Evolutionary conservation across 257 asterid genomes (phyloP).

Genomic region (Salvia miltiorrhiza): DNA sequence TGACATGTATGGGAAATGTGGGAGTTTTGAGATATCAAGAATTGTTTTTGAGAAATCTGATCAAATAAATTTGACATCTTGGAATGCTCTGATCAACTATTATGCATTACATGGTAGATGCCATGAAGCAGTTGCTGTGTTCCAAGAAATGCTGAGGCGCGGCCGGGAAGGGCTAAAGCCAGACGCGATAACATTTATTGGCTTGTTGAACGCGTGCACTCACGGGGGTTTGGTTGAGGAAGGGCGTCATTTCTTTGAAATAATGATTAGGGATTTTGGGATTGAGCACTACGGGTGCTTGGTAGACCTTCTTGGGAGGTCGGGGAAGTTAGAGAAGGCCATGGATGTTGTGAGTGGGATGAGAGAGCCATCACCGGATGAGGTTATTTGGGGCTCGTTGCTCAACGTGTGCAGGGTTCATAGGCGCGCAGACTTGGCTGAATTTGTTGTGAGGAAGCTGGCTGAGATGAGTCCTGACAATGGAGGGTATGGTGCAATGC

Average conservation of each 20-base stretch:
- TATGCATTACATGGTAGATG: slow-evolving; percentile 64
- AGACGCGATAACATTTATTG: slow-evolving; percentile 67
- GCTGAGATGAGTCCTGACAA: slow-evolving; percentile 53
- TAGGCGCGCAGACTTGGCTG: slow-evolving; percentile 57
- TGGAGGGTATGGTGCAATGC: slow-evolving; percentile 62
- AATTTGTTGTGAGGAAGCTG: slow-evolving; percentile 49
- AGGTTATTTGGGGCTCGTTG: slow-evolving; percentile 73
- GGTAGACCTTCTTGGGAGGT: slow-evolving; percentile 67
- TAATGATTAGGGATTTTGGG: slow-evolving; percentile 45
- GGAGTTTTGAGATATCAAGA: slow-evolving; percentile 56
- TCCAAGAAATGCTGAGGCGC: slow-evolving; percentile 46
- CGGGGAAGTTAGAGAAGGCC: slow-evolving; percentile 66
- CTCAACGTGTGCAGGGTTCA: slow-evolving; percentile 76
- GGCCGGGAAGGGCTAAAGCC: slow-evolving; percentile 40
- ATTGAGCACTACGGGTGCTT: slow-evolving; percentile 79
- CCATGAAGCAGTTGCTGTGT: slow-evolving; percentile 42
- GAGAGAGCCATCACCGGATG: slow-evolving; percentile 67
- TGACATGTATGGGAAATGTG: slow-evolving; percentile 90
- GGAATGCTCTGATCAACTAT: slow-evolving; percentile 76
- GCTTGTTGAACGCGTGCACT: slow-evolving; percentile 68
- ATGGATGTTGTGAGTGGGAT: slow-evolving; percentile 55
- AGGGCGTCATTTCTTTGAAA: slow-evolving; percentile 51
- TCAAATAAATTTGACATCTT: slow-evolving; percentile 45
- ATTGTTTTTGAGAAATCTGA: slow-evolving; percentile 41
- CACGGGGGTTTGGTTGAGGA: slow-evolving; percentile 67